Base-by-base conservation (phyloP, 805 yeast species). In the Lipomyces yamanashiensis region DNA sequence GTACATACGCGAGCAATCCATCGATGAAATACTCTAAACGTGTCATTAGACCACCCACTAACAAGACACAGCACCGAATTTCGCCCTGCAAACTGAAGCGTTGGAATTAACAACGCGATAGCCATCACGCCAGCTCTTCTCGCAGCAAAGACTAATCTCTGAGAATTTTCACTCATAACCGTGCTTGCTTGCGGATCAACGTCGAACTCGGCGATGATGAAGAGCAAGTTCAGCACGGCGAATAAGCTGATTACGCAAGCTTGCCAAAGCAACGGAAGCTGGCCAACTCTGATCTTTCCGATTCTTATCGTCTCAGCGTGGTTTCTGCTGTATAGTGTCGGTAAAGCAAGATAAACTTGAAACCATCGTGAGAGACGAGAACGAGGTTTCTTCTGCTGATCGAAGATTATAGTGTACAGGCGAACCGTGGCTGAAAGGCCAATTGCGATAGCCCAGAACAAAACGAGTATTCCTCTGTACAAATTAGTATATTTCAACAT, bases 41-140 rank as follows among this genome's bases (percentile, higher is more conserved):
- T 80, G 15, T 85, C 76, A 68, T 83, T 85, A 0, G 85, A 74
- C 79, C 89, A 80, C 1, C 92, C 90, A 1, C 92, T 82, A 4
- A 87, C 59, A 72, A 77, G 77, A 64, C 83, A 81, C 71, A 89
- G 78, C n/a, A 89, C 84, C 70, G 88, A 89, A 73, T 89, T 89
- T 70, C 95, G 78, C 37, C 88, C 88, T 2, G 91, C 89, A 74
- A 89, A 87, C 60, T 87, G 75, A 63, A 84, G 81, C 23, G 85
- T 73, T 4, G 82, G 74, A 0, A 92, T 91, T 63, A 86, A n/a
- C 41, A 63, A 63, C 34, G 58, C 62, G 41, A 70, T 56, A 0
- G 70, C 59, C 39, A 73, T 50, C 33, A 67, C 59, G 0, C 76
- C 79, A 1, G 79, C 37, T 23, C 67, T 33, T n/a, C 41, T 55